phyloP scores from a whole-genome alignment of 768 basidiomycete genomes.

The Tylopilus rubrobrunneus region DNA sequence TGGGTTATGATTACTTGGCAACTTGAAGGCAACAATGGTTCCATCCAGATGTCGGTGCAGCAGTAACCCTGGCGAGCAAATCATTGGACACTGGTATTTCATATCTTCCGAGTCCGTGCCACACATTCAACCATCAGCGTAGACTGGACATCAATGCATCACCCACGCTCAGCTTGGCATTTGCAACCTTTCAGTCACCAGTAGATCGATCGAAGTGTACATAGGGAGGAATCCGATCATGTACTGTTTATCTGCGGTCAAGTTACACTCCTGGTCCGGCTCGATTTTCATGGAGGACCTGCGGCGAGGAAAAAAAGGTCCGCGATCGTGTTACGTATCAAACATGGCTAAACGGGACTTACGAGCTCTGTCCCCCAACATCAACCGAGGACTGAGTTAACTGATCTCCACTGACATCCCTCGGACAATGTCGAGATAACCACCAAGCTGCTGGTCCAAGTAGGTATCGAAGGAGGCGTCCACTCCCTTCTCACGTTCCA shows the following conservation, averaged over 20 bases:
- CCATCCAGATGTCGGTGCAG: too few relatives aligned
- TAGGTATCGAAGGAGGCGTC: neutral
- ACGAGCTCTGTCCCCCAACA: neutral
- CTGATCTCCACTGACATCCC: neutral
- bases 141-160: too few relatives aligned
- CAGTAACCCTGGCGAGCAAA: too few relatives aligned
- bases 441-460: too few relatives aligned
- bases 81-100: too few relatives aligned
- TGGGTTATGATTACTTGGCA: too few relatives aligned
- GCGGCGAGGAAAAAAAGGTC: neutral
- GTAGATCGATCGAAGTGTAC: neutral
- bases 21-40: too few relatives aligned
- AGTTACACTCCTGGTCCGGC: neutral
- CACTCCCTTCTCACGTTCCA: neutral
- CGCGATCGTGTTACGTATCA: neutral
- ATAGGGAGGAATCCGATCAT: neutral
- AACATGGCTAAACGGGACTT: neutral
- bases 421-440: neutral
- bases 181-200: neutral
- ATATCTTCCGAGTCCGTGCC: too few relatives aligned
- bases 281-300: neutral
- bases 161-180: neutral
- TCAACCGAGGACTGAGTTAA: neutral
- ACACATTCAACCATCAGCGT: too few relatives aligned
- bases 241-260: neutral